Evolutionary conservation across 352 stramenopile genomes (phyloP), one percentile per base, ranked within the genome.

Genomic region (Phytophthora ramorum): DNA sequence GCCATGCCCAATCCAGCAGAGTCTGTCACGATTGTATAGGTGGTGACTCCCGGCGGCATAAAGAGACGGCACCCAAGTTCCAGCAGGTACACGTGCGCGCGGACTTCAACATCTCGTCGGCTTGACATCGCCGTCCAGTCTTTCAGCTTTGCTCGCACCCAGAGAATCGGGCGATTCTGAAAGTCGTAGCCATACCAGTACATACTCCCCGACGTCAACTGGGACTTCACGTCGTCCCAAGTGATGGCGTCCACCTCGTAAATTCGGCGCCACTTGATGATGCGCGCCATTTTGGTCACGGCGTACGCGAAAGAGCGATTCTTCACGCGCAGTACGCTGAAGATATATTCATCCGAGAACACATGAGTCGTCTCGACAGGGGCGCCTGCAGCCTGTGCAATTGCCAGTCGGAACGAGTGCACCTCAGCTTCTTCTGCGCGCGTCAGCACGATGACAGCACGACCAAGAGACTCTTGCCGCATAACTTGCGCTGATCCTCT

Each of bases 171-270:
- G 5, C 80, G 78, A 53, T 89, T 83, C 57, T 85, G 62, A 44
- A 80, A 86, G 59, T 91, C 82, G 61, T 89, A 91, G 28, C 82
- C 82, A 49, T 86, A 85, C 82, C 82, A 91, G 56, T 91, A 91
- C 76, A 91, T 88, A 28, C 66, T 87, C 4, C 78, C 80, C 1
- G 69, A 81, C 28, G 37, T 45, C n/a, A 91, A 57, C 22, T 87
- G 80, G 0, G 44, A 17, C 19, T 77, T 69, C 5, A 89, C 76
- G 3, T 87, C 69, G 7, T 78, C 68, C 69, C 69, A 77, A 5
- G 54, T 58, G 28, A 82, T 66, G 4, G 58, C 56, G 16, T 84
- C 67, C n/a, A 86, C 78, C 12, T 75, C 56, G 44, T 87, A 91
- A 46, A 53, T 57, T 6, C 58, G 59, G 6, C 82, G 67, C 82